Evolutionary conservation across 768 basidiomycete species (phyloP).

Genomic region (Porphyrellus cyaneotinctus): DNA sequence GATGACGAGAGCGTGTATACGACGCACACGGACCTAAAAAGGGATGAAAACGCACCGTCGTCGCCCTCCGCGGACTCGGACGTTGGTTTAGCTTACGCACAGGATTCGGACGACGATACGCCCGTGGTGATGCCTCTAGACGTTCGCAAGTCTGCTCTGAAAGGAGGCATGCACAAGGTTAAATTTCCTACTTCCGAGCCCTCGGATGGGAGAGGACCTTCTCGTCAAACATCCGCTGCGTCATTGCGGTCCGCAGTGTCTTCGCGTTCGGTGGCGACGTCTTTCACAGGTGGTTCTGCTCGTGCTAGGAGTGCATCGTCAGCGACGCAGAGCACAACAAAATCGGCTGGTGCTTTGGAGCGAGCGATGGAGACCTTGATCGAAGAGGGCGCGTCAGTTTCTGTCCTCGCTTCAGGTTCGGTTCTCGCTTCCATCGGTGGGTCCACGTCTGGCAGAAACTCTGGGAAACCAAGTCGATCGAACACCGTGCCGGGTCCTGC

Average conservation of each 20-base stretch:
- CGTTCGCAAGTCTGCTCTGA: slow-evolving; percentile 20
- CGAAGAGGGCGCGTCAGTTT: slow-evolving; percentile 39
- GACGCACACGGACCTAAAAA: slow-evolving; percentile 27
- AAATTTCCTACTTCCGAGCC: slow-evolving; percentile 33
- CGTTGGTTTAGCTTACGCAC: slow-evolving; percentile 37
- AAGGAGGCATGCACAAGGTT: slow-evolving; percentile 22
- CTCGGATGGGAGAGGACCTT: slow-evolving; percentile 18
- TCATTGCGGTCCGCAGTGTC: slow-evolving; percentile 22
- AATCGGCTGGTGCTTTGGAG: slow-evolving; percentile 40
- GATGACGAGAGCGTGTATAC: slow-evolving; percentile 36
- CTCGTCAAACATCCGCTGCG: slow-evolving; percentile 25
- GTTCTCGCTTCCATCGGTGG: slow-evolving; percentile 30
- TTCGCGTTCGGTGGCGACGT: slow-evolving; percentile 9
- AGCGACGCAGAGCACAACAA: slow-evolving; percentile 27
- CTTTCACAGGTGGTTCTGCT: slow-evolving; percentile 4
- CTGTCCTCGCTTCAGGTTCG: slow-evolving; percentile 33
- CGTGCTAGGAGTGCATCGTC: slow-evolving; percentile 27
- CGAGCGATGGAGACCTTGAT: slow-evolving; percentile 50
- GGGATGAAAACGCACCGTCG: slow-evolving; percentile 6
- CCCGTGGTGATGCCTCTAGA: slow-evolving; percentile 30
- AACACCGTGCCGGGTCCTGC: slow-evolving; percentile 49
- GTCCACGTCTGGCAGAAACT: slow-evolving; percentile 11
- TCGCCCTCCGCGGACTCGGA: slow-evolving; percentile 31
- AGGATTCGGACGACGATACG: slow-evolving; percentile 32
- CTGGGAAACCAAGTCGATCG: slow-evolving; percentile 39